Base-by-base conservation (phyloP, 2,329 filamentous ascomycete species). In the Diaporthe ampelina region DNA sequence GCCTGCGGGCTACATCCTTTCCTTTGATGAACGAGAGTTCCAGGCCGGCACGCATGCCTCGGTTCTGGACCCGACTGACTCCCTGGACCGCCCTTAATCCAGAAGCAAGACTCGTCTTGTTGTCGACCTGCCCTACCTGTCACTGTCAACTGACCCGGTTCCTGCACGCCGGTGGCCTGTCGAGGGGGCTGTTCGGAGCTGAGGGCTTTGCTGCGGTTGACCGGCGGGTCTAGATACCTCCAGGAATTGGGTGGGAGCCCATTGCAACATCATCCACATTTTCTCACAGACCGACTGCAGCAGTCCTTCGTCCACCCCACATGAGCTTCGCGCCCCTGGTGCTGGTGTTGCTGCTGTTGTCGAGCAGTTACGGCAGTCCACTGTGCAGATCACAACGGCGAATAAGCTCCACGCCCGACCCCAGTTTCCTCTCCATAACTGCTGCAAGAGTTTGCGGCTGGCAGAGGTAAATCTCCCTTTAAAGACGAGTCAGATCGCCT, bases 401-500 rank as follows among this genome's bases (percentile, higher is more conserved):
- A 73, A 73, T 73, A 57, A 72, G 70, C 73, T 73, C 70, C 37
- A 73, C 56, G 59, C 70, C 70, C 70, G 56, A 73, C 40, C 57
- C 63, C 63, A 37, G 56, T 50, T 50, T 37, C 43, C 40, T 43
- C 48, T 32, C 26, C 37, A 54, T 50, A 54, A 43, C 24, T 59
- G 65, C 70, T 65, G 70, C 65, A 65, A 65, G 61, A 73, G 29
- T 29, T 68, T 73, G 65, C 74, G 43, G 70, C 70, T 74, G 59
- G 63, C 54, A 69, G 69, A 59, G 57, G 70, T 35, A 56, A 70
- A 65, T 67, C 63, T 70, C 61, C 59, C 71, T 63, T 32, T 61
- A 59, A 61, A 68, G 61, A 63, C 54, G 72, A 74, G 72, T 71
- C 67, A 72, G 67, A 75, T 73, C 68, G 72, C 72, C 58, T 56